phyloP scores from a whole-genome alignment of 1,139 yeast species.

The Saccharomycopsis crataegensis region DNA sequence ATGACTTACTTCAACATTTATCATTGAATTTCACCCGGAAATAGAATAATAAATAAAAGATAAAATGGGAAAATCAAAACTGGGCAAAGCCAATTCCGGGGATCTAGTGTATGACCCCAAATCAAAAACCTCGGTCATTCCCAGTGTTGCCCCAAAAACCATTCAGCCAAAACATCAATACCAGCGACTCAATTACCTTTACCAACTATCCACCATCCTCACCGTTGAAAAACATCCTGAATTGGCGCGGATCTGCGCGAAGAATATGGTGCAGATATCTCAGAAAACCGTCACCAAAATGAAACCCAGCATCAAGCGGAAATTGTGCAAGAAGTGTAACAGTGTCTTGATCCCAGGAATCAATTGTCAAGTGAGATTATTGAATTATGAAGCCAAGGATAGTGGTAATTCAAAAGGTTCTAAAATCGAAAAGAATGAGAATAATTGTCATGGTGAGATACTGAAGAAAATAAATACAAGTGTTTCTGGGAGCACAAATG shows the following conservation, averaged over 20 bases:
- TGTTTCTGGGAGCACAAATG: too few relatives aligned
- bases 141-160: conserved; percentile 4
- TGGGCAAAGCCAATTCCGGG: too few relatives aligned
- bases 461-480: neutral
- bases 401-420: neutral
- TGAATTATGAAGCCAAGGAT: neutral
- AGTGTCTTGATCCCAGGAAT: conserved; percentile 14
- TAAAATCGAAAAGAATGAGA: neutral
- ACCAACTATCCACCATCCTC: conserved; percentile 10
- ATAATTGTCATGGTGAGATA: neutral
- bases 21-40: too few relatives aligned
- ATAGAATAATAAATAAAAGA: too few relatives aligned
- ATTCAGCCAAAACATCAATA: conserved; percentile 15
- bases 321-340: conserved; percentile 14
- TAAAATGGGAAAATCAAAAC: too few relatives aligned
- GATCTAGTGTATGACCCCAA: neutral
- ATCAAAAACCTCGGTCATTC: neutral
- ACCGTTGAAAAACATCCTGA: neutral
- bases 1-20: too few relatives aligned
- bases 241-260: conserved; percentile 10
- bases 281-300: conserved; percentile 15
- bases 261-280: conserved; percentile 12
- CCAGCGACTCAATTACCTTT: conserved; percentile 14
- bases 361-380: neutral
- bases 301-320: conserved; percentile 13